Percentiles rank a stretch among this genome's conserved stretches.
Evolutionary conservation across 1,139 yeast genomes (phyloP).

Genomic region (Geotrichum histeridarum): DNA sequence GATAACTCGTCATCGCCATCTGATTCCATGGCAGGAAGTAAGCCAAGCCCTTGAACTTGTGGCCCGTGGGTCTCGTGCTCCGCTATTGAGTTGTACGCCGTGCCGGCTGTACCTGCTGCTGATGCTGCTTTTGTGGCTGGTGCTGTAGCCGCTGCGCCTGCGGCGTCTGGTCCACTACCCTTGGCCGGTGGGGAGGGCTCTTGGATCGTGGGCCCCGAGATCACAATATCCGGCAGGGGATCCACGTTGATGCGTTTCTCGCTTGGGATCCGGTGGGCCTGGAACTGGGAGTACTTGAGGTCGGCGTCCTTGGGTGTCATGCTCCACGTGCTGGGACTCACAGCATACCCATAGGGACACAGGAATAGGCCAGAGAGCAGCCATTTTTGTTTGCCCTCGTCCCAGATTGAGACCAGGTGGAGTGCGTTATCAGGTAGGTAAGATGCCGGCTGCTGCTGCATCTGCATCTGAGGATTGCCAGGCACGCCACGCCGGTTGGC

Average conservation of each 20-base stretch:
- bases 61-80: neutral
- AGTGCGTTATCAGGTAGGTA: constrained; percentile 8
- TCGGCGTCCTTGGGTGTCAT: neutral
- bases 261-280: neutral
- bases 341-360: constrained; percentile 10
- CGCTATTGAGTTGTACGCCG: neutral
- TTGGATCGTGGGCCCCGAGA: neutral
- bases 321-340: neutral
- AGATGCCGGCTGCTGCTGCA: neutral
- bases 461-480: neutral
- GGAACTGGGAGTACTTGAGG: neutral
- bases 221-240: constrained; percentile 1
- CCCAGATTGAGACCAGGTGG: constrained; percentile 13
- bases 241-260: neutral
- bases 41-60: neutral
- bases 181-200: neutral
- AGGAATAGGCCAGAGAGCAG: constrained; percentile 6
- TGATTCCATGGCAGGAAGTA: neutral
- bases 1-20: neutral
- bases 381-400: constrained; percentile 6
- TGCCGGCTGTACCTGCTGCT: neutral
- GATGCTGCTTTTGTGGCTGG: neutral
- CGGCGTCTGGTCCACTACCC: neutral
- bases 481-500: neutral
- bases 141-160: neutral